These are phyloP conservation scores for Salisapilia sapeloensis DNA, from an alignment of 352 stramenopile species.

Conservation along the genomic window DNA sequence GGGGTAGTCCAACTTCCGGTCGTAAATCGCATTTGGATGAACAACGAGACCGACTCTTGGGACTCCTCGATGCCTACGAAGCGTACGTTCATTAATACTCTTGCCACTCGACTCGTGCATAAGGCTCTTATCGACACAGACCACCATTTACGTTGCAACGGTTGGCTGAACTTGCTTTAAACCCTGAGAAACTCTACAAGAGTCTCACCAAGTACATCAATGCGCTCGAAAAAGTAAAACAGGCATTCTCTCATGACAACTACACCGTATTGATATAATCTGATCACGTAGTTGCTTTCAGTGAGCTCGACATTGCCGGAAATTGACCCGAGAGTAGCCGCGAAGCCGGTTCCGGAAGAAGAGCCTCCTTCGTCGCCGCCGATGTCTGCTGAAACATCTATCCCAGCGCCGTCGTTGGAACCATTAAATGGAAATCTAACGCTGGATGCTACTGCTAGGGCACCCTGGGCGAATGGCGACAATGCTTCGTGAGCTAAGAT, in stretches of 20 bases:
- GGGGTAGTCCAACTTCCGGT: constrained; percentile 25
- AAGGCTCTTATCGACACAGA: constrained; percentile 4
- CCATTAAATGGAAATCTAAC: too few relatives aligned
- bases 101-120: too few relatives aligned
- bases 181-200: constrained; percentile 54
- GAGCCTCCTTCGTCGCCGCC: constrained; percentile 7
- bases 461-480: too few relatives aligned
- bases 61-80: constrained; percentile 47
- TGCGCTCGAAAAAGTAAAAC: constrained; percentile 58
- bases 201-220: constrained; percentile 67
- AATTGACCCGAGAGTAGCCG: constrained; percentile 20
- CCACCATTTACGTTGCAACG: constrained; percentile 72
- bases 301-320: constrained; percentile 53
- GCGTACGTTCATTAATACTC: constrained; percentile 6
- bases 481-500: too few relatives aligned
- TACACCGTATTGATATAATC: not conserved
- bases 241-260: not conserved
- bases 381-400: too few relatives aligned
- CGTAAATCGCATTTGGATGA: constrained; percentile 15
- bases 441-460: too few relatives aligned
- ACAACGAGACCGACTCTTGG: constrained; percentile 28
- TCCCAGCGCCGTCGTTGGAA: too few relatives aligned
- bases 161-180: constrained; percentile 57
- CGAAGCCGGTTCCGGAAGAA: constrained; percentile 12
- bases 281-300: constrained; percentile 18